Evolutionary conservation across 768 basidiomycete species (phyloP), one percentile per base, ranked within the genome.

Genomic region (Psilocybe cubensis): DNA sequence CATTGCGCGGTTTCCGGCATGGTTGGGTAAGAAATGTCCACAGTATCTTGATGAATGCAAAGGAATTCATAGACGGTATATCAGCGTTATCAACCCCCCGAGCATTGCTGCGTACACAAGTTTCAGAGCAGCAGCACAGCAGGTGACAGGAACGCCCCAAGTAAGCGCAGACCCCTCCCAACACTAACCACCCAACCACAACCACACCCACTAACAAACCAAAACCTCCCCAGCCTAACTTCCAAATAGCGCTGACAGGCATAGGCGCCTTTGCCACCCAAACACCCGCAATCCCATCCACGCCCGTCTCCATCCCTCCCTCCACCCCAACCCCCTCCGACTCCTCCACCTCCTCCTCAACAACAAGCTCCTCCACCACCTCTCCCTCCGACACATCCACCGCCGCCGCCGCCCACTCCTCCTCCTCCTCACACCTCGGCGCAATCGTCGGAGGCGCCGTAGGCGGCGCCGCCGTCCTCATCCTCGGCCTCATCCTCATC

Each of bases 61-160:
- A 43, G 24, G 7, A 14, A 47, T 41, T 5, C 6, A 18, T 6
- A 25, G 12, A 8, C 21, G 23, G 49, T 17, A 25, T 24, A 56
- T 33, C 46, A 77, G 77, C 4, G 74, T 58, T 9, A 78, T 78
- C 48, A 78, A 78, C 68, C 74, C 46, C 68, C 72, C 35, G 27
- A 67, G 52, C 43, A 65, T 64, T 20, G 24, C 17, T 6, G 50
- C 56, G 47, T 75, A 64, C 46, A 28, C 66, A 3, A 56, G 66
- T 28, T 76, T 62, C 44, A n/a, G 60, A 23, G 53, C 62, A 11
- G 66, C 69, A 29, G 75, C 75, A 9, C 72, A 71, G 49, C 14
- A 38, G 27, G 72, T 74, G 10, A 64, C 69, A 1, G 57, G 45
- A 12, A 57, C 64, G 7, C 63, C 71, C n/a, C 52, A 54, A 21